Evolutionary conservation across 129 eudicot genomes (phyloP).

Genomic region (Flaveria robusta): DNA sequence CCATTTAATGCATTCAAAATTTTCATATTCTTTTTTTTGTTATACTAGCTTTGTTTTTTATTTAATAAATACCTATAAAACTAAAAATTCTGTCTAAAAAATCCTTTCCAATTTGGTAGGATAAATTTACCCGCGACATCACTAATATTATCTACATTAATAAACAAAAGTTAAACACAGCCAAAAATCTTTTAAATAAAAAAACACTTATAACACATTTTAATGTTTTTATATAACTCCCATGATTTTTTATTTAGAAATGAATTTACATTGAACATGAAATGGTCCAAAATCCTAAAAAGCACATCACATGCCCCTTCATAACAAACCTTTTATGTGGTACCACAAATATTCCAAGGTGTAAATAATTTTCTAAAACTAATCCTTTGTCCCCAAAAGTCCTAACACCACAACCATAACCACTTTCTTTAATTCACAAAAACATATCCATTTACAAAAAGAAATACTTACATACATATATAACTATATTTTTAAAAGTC

Average conservation of each 20-base stretch:
- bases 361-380: conserved; percentile 41
- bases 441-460: background rate
- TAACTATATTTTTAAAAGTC: background rate
- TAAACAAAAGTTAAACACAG: no score
- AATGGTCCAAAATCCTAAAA: conserved; percentile 44
- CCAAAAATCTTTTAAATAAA: no score
- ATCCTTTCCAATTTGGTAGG: no score
- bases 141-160: no score
- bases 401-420: conserved; percentile 65
- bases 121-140: no score
- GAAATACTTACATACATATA: background rate
- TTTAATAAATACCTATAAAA: no score
- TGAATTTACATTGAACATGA: conserved; percentile 23
- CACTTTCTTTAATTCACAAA: conserved; percentile 42
- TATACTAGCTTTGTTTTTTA: no score
- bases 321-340: conserved; percentile 38
- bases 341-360: conserved; percentile 32
- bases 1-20: no score
- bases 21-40: no score
- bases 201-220: no score
- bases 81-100: no score
- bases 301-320: conserved; percentile 58
- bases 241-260: background rate
- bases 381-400: conserved; percentile 72
- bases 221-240: background rate